Evolutionary conservation across 306 rosid species (phyloP).

Genomic region (Prosopis cineraria): DNA sequence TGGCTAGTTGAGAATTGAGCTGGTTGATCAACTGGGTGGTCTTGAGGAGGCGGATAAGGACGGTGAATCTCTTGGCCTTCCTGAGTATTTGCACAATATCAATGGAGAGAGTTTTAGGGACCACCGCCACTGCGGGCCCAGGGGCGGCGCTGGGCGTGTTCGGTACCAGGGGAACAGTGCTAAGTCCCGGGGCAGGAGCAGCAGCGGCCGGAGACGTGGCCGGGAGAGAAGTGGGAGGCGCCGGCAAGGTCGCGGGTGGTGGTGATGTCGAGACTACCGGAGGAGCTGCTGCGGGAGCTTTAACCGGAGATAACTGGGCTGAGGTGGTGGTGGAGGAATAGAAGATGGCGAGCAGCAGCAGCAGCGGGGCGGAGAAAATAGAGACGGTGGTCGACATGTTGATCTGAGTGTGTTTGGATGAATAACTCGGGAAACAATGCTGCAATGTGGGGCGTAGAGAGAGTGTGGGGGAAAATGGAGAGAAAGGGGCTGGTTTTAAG

Average conservation of each 20-base stretch:
- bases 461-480: background rate
- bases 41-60: slow-evolving; percentile 49
- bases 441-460: no score
- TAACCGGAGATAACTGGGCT: slow-evolving; percentile 34
- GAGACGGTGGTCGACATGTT: slow-evolving; percentile 24
- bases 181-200: background rate
- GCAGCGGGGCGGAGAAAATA: slow-evolving; percentile 26
- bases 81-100: slow-evolving; percentile 39
- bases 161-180: slow-evolving; percentile 7
- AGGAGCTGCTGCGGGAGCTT: slow-evolving; percentile 36
- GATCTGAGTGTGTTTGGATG: background rate
- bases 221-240: background rate
- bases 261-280: slow-evolving; percentile 3
- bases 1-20: slow-evolving; percentile 44
- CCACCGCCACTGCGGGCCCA: slow-evolving; percentile 23
- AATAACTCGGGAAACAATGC: background rate
- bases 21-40: slow-evolving; percentile 44
- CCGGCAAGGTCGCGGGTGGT: background rate
- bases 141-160: slow-evolving; percentile 27
- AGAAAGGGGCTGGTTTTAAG: slow-evolving; percentile 30
- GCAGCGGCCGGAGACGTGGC: background rate
- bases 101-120: slow-evolving; percentile 36
- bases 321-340: background rate
- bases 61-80: slow-evolving; percentile 43
- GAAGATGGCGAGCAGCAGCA: slow-evolving; percentile 27